These are phyloP conservation scores for Solanum infundibuliforme DNA, from an alignment of 257 asterid species.

Conservation along the genomic window DNA sequence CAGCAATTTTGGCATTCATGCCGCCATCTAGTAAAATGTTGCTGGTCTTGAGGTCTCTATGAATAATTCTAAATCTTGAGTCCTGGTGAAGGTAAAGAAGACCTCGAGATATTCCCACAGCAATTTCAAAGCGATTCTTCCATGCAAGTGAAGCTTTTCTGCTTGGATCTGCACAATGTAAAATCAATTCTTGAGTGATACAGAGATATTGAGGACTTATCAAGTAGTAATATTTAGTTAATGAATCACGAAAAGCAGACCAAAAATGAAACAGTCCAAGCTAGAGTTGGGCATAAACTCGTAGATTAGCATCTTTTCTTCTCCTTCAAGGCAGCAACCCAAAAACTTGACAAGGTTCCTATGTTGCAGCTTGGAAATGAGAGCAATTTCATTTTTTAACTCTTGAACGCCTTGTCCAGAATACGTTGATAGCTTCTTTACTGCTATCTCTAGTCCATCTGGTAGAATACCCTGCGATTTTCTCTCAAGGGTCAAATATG, in stretches of 20 bases:
- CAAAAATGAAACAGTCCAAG: slow-evolving; percentile 9
- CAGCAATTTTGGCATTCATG: slow-evolving; percentile 12
- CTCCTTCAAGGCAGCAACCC: slow-evolving; percentile 4
- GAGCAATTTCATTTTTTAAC: not conserved
- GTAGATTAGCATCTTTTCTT: slow-evolving; percentile 8
- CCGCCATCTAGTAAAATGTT: slow-evolving; percentile 3
- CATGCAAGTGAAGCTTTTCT: not conserved
- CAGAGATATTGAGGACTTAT: not conserved
- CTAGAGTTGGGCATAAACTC: slow-evolving; percentile 7
- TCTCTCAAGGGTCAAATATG: not conserved
- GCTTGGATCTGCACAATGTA: not conserved
- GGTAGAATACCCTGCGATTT: slow-evolving; percentile 4
- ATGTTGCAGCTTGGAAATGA: slow-evolving; percentile 14
- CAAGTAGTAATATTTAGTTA: not conserved
- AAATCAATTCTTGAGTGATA: not conserved
- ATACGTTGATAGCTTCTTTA: slow-evolving; percentile 1
- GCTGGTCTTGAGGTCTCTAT: slow-evolving; percentile 8
- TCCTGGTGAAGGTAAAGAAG: slow-evolving; percentile 13
- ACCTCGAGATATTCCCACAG: slow-evolving; percentile 8
- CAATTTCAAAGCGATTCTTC: slow-evolving; percentile 2
- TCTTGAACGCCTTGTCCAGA: slow-evolving; percentile 7
- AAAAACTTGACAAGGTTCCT: slow-evolving; percentile 10
- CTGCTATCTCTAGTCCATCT: slow-evolving; percentile 10
- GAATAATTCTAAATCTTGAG: slow-evolving; percentile 10
- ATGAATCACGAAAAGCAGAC: not conserved